These are phyloP conservation scores for Leccinum rimulosum DNA, from an alignment of 768 basidiomycete genomes.

Conservation along the genomic window DNA sequence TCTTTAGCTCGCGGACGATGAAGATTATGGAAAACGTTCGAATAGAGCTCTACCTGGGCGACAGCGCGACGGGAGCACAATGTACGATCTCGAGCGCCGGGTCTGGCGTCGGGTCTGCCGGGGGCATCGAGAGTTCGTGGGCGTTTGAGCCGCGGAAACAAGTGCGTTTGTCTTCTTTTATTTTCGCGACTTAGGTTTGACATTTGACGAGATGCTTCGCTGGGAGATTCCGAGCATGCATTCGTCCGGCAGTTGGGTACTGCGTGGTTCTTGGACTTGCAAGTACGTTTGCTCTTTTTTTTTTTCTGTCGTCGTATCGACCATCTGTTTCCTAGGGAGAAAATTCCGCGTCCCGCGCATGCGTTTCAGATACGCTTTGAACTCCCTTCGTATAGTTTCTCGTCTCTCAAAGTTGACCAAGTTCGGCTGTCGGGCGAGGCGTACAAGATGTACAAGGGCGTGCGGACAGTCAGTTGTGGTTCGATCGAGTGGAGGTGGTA, in stretches of 20 bases:
- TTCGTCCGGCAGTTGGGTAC: slow-evolving; percentile 65
- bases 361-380: slow-evolving; percentile 73
- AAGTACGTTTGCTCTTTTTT: slow-evolving; percentile 38
- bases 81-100: slow-evolving; percentile 63
- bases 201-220: slow-evolving; percentile 51
- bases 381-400: slow-evolving; percentile 68
- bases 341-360: slow-evolving; percentile 62
- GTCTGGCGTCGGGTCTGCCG: slow-evolving; percentile 42
- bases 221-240: slow-evolving; percentile 76
- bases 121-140: slow-evolving; percentile 64
- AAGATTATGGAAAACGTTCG: slow-evolving; percentile 69
- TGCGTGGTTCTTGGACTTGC: slow-evolving; percentile 77
- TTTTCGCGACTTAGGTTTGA: not conserved
- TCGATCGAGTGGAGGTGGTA: slow-evolving; percentile 36
- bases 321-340: slow-evolving; percentile 32
- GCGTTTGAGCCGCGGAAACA: slow-evolving; percentile 68
- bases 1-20: slow-evolving; percentile 58
- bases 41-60: slow-evolving; percentile 73
- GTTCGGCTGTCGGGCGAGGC: slow-evolving; percentile 74
- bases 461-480: slow-evolving; percentile 53
- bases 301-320: not conserved
- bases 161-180: slow-evolving; percentile 36
- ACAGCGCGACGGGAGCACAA: slow-evolving; percentile 68
- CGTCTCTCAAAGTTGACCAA: slow-evolving; percentile 81
- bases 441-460: slow-evolving; percentile 93